Conservation (phyloP, 257 asterid species). For the Cinchona pubescens region DNA sequence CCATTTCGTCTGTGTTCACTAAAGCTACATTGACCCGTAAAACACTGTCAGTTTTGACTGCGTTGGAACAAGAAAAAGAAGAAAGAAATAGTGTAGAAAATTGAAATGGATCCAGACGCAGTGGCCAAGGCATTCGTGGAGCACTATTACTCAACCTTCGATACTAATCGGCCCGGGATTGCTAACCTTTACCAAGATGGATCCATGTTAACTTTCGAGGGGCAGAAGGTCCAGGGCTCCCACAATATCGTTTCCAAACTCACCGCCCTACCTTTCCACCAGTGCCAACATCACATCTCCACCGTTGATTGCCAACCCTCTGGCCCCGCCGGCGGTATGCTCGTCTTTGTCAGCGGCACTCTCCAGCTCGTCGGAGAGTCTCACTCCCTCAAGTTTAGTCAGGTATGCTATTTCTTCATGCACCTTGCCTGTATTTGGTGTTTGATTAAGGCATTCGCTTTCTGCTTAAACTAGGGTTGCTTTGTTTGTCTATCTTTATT, state of each 20-base stretch:
- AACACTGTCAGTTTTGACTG: too few species aligned
- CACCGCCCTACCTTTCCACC: slow-evolving; percentile 46
- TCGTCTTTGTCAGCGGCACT: slow-evolving; percentile 50
- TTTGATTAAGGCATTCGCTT: too few species aligned
- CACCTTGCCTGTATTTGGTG: background rate
- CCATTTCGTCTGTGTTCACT: too few species aligned
- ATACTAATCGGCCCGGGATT: slow-evolving; percentile 36
- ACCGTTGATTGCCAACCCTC: slow-evolving; percentile 61
- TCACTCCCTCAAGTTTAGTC: slow-evolving; percentile 46
- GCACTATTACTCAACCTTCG: slow-evolving; percentile 55
- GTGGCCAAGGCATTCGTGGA: slow-evolving; percentile 54
- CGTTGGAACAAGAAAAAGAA: too few species aligned
- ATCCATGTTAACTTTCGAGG: slow-evolving; percentile 55
- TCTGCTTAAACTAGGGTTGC: too few species aligned
- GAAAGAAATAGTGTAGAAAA: background rate
- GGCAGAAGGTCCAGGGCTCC: slow-evolving; percentile 46
- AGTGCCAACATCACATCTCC: slow-evolving; percentile 48
- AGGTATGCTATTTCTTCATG: slow-evolving; percentile 12
- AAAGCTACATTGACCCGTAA: too few species aligned
- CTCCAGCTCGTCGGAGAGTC: slow-evolving; percentile 50
- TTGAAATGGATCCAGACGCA: slow-evolving; percentile 45
- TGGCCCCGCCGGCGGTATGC: slow-evolving; percentile 56
- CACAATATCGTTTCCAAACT: slow-evolving; percentile 38
- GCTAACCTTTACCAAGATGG: slow-evolving; percentile 42
- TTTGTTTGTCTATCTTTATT: too few species aligned